Conservation (phyloP, 1,284 basidiomycete genomes). For the Cryptococcus floricola region DNA sequence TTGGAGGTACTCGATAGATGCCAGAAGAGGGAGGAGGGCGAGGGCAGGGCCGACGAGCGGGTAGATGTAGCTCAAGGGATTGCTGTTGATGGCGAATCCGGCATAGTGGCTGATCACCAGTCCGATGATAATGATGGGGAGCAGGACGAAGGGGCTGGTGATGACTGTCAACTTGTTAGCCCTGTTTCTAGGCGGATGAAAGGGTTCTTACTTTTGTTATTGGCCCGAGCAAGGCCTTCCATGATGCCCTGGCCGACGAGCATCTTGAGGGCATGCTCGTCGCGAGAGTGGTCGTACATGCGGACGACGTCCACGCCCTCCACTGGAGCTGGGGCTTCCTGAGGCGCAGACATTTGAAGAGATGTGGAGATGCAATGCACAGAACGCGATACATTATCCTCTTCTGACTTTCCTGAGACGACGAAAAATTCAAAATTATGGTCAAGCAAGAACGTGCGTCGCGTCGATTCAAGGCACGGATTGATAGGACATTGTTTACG, state of each 20-base stretch:
- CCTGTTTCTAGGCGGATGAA: background rate
- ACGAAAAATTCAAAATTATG: too few species aligned
- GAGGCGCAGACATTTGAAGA: too few species aligned
- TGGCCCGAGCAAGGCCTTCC: constrained; percentile 67
- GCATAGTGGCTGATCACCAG: constrained; percentile 56
- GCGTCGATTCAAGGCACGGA: too few species aligned
- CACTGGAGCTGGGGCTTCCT: too few species aligned
- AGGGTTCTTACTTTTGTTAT: constrained; percentile 50
- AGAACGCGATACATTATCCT: too few species aligned
- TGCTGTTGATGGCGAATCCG: constrained; percentile 59
- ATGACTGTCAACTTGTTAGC: constrained; percentile 53
- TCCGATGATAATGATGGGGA: constrained; percentile 60
- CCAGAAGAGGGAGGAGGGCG: constrained; percentile 62
- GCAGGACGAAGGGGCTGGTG: constrained; percentile 58
- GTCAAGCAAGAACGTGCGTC: too few species aligned
- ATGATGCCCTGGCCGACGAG: constrained; percentile 64
- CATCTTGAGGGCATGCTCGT: constrained; percentile 62
- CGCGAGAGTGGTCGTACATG: constrained; percentile 50
- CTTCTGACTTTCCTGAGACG: too few species aligned
- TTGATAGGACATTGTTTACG: too few species aligned
- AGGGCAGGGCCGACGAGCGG: constrained; percentile 65
- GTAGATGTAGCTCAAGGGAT: constrained; percentile 55
- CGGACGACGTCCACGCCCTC: constrained; percentile 53
- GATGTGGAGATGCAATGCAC: too few species aligned
- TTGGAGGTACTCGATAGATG: constrained; percentile 57